Percentiles rank a stretch among this genome's conserved stretches.
Evolutionary conservation across 2,329 filamentous ascomycete genomes (phyloP).

Genomic region (Beauveria scarabaeidicola): DNA sequence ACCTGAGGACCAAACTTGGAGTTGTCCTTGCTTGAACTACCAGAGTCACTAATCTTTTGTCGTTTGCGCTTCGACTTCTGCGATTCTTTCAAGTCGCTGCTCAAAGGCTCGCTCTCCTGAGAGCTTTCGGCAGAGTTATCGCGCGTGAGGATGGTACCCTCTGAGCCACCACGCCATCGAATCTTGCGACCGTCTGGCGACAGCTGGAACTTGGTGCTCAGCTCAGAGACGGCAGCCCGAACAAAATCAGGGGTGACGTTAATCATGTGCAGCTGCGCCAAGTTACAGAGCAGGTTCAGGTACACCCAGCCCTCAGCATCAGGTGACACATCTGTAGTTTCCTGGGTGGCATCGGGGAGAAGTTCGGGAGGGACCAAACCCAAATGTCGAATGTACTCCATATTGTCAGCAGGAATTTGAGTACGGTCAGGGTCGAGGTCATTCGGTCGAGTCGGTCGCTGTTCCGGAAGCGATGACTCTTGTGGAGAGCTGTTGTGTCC

Average conservation of each 20-base stretch:
- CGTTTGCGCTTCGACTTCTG: constrained; percentile 38
- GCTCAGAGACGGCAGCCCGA: constrained; percentile 58
- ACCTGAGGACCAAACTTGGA: constrained; percentile 32
- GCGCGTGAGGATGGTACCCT: constrained; percentile 57
- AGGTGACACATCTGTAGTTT: constrained; percentile 41
- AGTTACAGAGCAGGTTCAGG: constrained; percentile 67
- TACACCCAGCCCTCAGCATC: constrained; percentile 74
- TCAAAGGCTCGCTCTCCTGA: constrained; percentile 33
- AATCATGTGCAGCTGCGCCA: constrained; percentile 78
- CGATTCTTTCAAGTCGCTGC: constrained; percentile 38
- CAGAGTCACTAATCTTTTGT: constrained; percentile 33
- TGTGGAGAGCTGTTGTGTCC: constrained; percentile 33
- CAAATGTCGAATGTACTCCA: constrained; percentile 70
- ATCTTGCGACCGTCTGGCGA: constrained; percentile 72
- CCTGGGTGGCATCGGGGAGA: constrained; percentile 29
- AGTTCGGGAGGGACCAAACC: constrained; percentile 55
- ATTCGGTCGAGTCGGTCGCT: constrained; percentile 66
- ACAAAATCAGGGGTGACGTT: constrained; percentile 76
- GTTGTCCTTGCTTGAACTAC: constrained; percentile 27
- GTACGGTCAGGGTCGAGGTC: constrained; percentile 73
- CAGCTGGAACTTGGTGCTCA: constrained; percentile 68
- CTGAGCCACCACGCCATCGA: constrained; percentile 64
- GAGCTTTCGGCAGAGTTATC: constrained; percentile 48
- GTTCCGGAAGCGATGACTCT: constrained; percentile 44
- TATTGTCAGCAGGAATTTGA: constrained; percentile 67